A percentile compares a stretch with the other conserved stretches of the same genome.
Conservation (phyloP, 345 rosid genomes). For the Brassica incana region DNA sequence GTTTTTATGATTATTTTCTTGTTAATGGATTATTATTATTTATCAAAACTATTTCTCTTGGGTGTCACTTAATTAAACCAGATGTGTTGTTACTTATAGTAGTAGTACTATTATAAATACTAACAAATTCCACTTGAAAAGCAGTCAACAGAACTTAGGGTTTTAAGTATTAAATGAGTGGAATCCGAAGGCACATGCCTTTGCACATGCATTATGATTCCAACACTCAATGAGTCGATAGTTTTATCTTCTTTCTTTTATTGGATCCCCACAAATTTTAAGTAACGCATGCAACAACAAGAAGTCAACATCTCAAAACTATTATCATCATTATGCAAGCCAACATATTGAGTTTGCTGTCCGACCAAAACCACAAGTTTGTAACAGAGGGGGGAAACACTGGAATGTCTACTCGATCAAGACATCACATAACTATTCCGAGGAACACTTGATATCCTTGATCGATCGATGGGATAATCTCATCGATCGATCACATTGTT, state of each 20-base stretch:
- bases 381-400: not conserved
- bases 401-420: conserved; percentile 15
- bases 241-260: conserved; percentile 10
- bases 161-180: conserved; percentile 16
- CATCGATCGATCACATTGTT: too few species aligned
- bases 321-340: conserved; percentile 20
- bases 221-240: not conserved
- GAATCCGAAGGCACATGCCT: conserved; percentile 38
- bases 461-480: too few species aligned
- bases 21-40: too few species aligned
- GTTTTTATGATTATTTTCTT: not conserved
- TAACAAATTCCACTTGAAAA: conserved; percentile 17
- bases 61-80: not conserved
- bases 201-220: conserved; percentile 40
- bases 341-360: conserved; percentile 22
- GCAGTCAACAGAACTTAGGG: conserved; percentile 33
- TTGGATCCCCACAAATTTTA: conserved; percentile 23
- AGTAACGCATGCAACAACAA: conserved; percentile 32
- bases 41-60: not conserved
- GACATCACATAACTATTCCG: conserved; percentile 6
- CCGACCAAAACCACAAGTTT: conserved; percentile 30
- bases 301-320: conserved; percentile 25
- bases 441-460: too few species aligned
- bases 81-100: not conserved
- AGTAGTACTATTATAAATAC: not conserved